Percentiles rank a stretch among this genome's conserved stretches.
These are phyloP conservation scores for Asterophora parasitica DNA, from an alignment of 768 basidiomycete genomes.

Conservation along the genomic window DNA sequence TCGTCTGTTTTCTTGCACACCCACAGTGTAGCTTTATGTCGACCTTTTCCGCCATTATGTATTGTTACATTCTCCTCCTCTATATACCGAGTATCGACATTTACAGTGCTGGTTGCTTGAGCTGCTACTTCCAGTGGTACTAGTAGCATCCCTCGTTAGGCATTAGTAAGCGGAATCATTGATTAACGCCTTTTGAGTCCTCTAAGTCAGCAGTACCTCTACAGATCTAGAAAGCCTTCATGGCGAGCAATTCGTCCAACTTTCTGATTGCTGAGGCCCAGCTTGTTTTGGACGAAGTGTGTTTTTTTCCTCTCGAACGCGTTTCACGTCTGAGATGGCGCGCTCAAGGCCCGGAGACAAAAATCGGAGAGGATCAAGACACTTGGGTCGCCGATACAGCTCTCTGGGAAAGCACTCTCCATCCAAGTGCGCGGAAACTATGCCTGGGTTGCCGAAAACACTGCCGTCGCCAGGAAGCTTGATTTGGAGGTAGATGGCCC, in stretches of 20 bases:
- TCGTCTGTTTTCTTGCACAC: constrained; percentile 7
- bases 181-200: too few relatives aligned
- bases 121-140: too few relatives aligned
- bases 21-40: constrained; percentile 9
- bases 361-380: constrained; percentile 70
- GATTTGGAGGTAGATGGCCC: constrained; percentile 61
- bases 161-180: too few relatives aligned
- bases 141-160: too few relatives aligned
- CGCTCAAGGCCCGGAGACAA: constrained; percentile 56
- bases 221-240: too few relatives aligned
- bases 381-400: constrained; percentile 74
- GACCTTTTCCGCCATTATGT: constrained; percentile 8
- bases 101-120: too few relatives aligned
- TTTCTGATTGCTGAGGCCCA: constrained; percentile 74
- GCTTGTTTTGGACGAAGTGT: constrained; percentile 55
- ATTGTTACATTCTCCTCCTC: constrained; percentile 7
- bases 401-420: constrained; percentile 70
- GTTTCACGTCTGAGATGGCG: constrained; percentile 5
- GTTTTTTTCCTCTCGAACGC: constrained; percentile 19
- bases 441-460: constrained; percentile 89
- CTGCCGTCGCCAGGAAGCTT: constrained; percentile 65
- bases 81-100: not conserved
- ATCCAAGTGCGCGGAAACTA: constrained; percentile 58
- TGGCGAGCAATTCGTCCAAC: constrained; percentile 36
- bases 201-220: too few relatives aligned